Conservation (phyloP, 2,329 filamentous ascomycete species). For the Trichoderma afroharzianum region DNA sequence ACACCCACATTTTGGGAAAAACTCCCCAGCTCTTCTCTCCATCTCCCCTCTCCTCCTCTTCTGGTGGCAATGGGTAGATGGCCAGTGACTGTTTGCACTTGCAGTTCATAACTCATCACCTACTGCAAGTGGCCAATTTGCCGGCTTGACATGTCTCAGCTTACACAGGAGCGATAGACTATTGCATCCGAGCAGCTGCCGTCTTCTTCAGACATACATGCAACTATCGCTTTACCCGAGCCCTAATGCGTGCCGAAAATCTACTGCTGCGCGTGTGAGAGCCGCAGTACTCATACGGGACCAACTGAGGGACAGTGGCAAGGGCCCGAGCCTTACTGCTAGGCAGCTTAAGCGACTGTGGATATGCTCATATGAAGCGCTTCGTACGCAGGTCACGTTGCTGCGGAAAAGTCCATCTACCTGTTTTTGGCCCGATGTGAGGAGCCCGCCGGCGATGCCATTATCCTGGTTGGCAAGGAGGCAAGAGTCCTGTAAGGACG, state of each 20-base stretch:
- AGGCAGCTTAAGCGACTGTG: background rate
- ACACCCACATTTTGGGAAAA: background rate
- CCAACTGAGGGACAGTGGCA: background rate
- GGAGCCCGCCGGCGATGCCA: background rate
- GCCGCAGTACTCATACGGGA: background rate
- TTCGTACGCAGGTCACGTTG: background rate
- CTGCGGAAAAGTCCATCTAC: background rate
- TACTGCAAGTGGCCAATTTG: constrained; percentile 3
- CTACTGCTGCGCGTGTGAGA: background rate
- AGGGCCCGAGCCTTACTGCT: background rate
- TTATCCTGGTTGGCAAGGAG: background rate
- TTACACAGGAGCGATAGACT: background rate
- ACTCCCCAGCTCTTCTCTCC: background rate
- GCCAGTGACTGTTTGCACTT: background rate
- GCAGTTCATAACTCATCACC: background rate
- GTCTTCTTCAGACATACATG: constrained; percentile 10
- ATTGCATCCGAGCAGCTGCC: background rate
- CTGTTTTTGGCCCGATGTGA: constrained; percentile 2
- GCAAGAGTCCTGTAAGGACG: background rate
- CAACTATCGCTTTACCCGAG: background rate
- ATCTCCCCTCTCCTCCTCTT: background rate
- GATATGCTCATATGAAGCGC: background rate
- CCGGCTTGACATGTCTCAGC: background rate
- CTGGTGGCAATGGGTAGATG: background rate
- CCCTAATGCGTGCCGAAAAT: background rate